A percentile compares a stretch with the other conserved stretches of the same genome.
Evolutionary conservation across 345 rosid species (phyloP).

Genomic region (Euphorbia lathyris): DNA sequence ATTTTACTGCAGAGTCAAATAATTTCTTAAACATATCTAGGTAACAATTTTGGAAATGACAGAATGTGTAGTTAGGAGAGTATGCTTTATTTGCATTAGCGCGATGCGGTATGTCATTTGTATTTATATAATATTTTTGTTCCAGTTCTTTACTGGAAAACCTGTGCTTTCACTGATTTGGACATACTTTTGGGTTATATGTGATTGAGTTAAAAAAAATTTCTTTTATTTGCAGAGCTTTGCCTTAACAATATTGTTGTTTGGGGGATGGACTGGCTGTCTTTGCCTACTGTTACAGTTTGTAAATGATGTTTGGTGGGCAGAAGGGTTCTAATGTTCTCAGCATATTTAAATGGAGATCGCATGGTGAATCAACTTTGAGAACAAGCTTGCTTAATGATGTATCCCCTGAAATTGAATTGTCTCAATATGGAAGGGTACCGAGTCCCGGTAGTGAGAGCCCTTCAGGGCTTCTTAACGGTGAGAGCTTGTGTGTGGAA

Average conservation of each 20-base stretch:
- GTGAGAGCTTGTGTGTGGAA: slow-evolving; percentile 75
- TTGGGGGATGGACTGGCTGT: slow-evolving; percentile 85
- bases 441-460: slow-evolving; percentile 97
- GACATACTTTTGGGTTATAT: neutral
- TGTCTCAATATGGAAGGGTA: slow-evolving; percentile 73
- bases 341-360: slow-evolving; percentile 63
- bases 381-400: slow-evolving; percentile 72
- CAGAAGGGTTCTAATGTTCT: slow-evolving; percentile 55
- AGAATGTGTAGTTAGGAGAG: neutral
- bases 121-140: neutral
- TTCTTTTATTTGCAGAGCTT: slow-evolving; percentile 12
- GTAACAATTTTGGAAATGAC: neutral
- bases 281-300: slow-evolving; percentile 48
- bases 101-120: neutral
- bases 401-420: slow-evolving; percentile 83
- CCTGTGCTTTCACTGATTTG: neutral
- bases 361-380: slow-evolving; percentile 68
- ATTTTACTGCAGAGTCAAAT: neutral
- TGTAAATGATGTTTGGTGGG: slow-evolving; percentile 81
- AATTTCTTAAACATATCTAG: neutral
- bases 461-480: slow-evolving; percentile 92
- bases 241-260: slow-evolving; percentile 19
- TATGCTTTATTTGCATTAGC: neutral
- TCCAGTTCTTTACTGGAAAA: neutral
- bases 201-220: neutral